A percentile compares a stretch with the other conserved stretches of the same genome.
Evolutionary conservation across 1,139 yeast species (phyloP).

Genomic region (Suhomyces terraborum): DNA sequence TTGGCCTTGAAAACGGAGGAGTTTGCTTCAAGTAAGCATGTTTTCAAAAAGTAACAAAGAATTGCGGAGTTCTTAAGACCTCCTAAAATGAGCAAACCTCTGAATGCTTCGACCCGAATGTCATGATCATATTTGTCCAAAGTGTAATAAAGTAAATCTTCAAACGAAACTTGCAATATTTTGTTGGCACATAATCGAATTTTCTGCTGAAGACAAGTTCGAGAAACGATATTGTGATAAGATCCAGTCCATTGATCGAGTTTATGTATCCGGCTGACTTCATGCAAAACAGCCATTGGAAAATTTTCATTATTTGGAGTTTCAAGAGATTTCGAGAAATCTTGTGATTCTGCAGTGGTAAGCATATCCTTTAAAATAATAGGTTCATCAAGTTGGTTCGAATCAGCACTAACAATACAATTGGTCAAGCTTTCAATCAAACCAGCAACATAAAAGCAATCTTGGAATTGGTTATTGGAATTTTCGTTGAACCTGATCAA

Average conservation of each 20-base stretch:
- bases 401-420: conserved; percentile 24
- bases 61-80: conserved; percentile 68
- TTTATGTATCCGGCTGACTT: conserved; percentile 72
- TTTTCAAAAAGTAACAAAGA: conserved; percentile 61
- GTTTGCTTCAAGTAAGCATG: conserved; percentile 54
- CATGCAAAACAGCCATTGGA: conserved; percentile 22
- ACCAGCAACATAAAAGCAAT: conserved; percentile 63
- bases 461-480: conserved; percentile 74
- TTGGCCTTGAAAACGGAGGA: conserved; percentile 54
- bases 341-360: background rate
- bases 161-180: conserved; percentile 51
- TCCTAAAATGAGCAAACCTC: conserved; percentile 70
- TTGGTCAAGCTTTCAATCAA: conserved; percentile 59
- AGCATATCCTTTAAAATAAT: conserved; percentile 31
- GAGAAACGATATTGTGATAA: conserved; percentile 59
- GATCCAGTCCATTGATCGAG: conserved; percentile 90
- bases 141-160: conserved; percentile 55
- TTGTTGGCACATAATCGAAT: conserved; percentile 63
- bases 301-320: conserved; percentile 2
- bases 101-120: conserved; percentile 68
- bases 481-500: conserved; percentile 85
- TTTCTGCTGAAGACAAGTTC: conserved; percentile 58
- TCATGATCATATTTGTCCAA: conserved; percentile 50
- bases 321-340: conserved; percentile 1
- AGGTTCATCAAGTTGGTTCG: conserved; percentile 4